phyloP scores from a whole-genome alignment of 2,329 filamentous ascomycete species.

The Verticillium dahliae region DNA sequence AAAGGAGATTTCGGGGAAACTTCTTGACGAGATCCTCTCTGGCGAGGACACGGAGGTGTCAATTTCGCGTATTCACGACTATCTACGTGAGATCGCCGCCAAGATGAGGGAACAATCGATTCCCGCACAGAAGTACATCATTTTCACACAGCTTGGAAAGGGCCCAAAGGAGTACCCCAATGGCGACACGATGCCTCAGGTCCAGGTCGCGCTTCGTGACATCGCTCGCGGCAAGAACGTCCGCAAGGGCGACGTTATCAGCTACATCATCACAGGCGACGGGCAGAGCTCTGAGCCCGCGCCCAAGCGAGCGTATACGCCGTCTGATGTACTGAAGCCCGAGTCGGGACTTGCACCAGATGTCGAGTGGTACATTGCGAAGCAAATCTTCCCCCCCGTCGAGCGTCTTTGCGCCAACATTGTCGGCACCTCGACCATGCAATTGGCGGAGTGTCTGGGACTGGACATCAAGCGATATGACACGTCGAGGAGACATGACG shows the following conservation, averaged over 20 bases:
- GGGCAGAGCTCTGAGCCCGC: constrained; percentile 59
- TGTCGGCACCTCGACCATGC: constrained; percentile 80
- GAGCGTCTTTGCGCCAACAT: constrained; percentile 97
- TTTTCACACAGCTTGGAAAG: constrained; percentile 96
- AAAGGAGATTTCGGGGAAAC: constrained; percentile 85
- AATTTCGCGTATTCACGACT: constrained; percentile 86
- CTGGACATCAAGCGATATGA: constrained; percentile 85
- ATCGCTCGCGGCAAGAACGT: constrained; percentile 80
- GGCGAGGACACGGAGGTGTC: constrained; percentile 87
- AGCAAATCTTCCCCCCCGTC: constrained; percentile 96
- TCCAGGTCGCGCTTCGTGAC: constrained; percentile 88
- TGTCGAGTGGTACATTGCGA: constrained; percentile 96
- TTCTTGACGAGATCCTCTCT: constrained; percentile 91
- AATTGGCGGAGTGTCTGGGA: constrained; percentile 87
- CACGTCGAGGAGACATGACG: constrained; percentile 36
- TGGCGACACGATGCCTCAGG: constrained; percentile 89
- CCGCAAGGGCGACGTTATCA: constrained; percentile 91
- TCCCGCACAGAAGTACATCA: constrained; percentile 84
- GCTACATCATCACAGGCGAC: constrained; percentile 85
- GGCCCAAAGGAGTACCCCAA: constrained; percentile 90
- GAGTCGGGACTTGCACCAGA: constrained; percentile 75
- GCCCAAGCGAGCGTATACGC: constrained; percentile 83
- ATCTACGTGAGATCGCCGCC: constrained; percentile 73
- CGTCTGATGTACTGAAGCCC: constrained; percentile 75
- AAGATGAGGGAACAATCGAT: constrained; percentile 80